Evolutionary conservation across 768 basidiomycete species (phyloP).

Genomic region (Mrakia frigida): DNA sequence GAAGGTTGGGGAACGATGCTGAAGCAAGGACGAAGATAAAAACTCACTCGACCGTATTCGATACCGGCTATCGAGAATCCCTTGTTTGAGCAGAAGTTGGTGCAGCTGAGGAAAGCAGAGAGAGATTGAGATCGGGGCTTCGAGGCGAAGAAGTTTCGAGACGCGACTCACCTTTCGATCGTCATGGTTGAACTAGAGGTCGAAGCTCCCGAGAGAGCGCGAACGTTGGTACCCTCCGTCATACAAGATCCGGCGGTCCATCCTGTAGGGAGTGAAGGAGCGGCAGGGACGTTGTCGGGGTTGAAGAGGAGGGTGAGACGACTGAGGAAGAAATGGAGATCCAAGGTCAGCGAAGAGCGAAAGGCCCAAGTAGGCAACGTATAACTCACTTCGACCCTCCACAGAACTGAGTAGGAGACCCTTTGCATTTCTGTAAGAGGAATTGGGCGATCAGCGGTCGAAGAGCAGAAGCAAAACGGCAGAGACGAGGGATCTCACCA

Average conservation of each 20-base stretch:
- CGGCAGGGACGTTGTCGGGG: conserved; percentile 14
- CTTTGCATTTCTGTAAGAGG: conserved; percentile 42
- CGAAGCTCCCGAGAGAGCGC: conserved; percentile 17
- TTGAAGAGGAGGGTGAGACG: conserved; percentile 39
- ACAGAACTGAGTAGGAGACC: conserved; percentile 30
- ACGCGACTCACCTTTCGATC: too few species aligned
- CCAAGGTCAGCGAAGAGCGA: neutral
- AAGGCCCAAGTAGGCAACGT: neutral
- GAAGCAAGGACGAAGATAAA: too few species aligned
- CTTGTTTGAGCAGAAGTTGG: too few species aligned
- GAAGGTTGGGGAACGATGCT: too few species aligned
- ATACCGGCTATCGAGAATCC: too few species aligned
- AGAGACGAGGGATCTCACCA: neutral
- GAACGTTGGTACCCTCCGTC: conserved; percentile 11
- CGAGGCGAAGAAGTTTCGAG: too few species aligned
- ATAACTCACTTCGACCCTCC: neutral
- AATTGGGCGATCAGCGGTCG: conserved; percentile 29
- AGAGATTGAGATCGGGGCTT: too few species aligned
- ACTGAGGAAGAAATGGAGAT: neutral
- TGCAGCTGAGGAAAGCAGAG: too few species aligned
- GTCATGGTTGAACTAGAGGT: neutral
- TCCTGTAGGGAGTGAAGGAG: neutral
- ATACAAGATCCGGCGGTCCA: conserved; percentile 8
- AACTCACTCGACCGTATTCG: too few species aligned
- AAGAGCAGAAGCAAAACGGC: neutral